These are phyloP conservation scores for Rhododendron mucronatum DNA, from an alignment of 148 eudicot genomes.

Conservation along the genomic window DNA sequence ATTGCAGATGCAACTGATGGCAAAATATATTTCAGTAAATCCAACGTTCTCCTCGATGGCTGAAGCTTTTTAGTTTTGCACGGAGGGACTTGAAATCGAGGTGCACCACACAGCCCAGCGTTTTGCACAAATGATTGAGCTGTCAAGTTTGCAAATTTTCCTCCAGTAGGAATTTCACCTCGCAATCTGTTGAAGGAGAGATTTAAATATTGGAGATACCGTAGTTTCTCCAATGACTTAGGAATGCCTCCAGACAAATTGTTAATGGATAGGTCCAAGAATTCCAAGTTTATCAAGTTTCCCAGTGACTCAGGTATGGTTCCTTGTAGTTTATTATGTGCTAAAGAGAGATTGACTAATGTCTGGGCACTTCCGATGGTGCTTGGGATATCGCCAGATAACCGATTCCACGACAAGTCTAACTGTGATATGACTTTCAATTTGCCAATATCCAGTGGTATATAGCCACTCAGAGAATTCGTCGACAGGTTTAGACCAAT, in stretches of 20 bases:
- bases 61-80: constrained; percentile 7
- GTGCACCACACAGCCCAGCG: not conserved
- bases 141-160: not conserved
- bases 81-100: constrained; percentile 2
- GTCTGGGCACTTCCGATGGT: constrained; percentile 21
- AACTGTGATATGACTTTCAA: constrained; percentile 11
- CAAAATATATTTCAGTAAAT: constrained; percentile 19
- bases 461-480: constrained; percentile 20
- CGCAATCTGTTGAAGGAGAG: not conserved
- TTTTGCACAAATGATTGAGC: not conserved
- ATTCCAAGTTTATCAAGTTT: constrained; percentile 19
- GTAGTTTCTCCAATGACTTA: not conserved
- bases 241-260: constrained; percentile 33
- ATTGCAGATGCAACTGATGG: constrained; percentile 7
- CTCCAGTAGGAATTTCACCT: not conserved
- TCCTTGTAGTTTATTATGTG: constrained; percentile 24
- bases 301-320: constrained; percentile 25
- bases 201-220: not conserved
- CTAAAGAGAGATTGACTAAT: constrained; percentile 18
- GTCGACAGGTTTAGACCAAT: constrained; percentile 22
- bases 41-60: not conserved
- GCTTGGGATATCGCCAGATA: constrained; percentile 24
- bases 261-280: constrained; percentile 25
- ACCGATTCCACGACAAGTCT: constrained; percentile 30
- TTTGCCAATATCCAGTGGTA: constrained; percentile 12